Evolutionary conservation across 2,329 filamentous ascomycete species (phyloP).

Genomic region (Fusarium irregulare): DNA sequence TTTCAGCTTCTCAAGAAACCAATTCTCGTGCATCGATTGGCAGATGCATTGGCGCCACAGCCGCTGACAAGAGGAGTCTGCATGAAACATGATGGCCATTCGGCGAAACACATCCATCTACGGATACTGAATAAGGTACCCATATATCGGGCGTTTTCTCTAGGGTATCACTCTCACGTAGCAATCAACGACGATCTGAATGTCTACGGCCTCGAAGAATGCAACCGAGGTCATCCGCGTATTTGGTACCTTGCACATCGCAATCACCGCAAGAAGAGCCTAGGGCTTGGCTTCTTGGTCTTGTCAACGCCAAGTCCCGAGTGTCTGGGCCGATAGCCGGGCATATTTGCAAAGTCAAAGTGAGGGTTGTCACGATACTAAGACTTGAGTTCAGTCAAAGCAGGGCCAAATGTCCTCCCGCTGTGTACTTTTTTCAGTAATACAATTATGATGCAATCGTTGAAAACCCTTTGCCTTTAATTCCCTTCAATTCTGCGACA

Average conservation of each 20-base stretch:
- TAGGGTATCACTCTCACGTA: background rate
- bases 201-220: background rate
- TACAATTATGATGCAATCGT: slow-evolving; percentile 25
- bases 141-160: background rate
- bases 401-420: background rate
- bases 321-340: background rate
- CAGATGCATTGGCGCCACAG: slow-evolving; percentile 3
- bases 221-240: slow-evolving; percentile 1
- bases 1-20: background rate
- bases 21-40: background rate
- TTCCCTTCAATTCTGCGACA: slow-evolving; percentile 13
- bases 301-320: background rate
- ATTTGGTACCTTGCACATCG: slow-evolving; percentile 26
- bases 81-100: slow-evolving; percentile 13
- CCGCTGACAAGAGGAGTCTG: slow-evolving; percentile 6
- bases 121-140: background rate
- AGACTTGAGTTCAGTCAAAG: background rate
- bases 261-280: slow-evolving; percentile 18
- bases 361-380: background rate
- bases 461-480: background rate
- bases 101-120: background rate
- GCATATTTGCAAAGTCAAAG: background rate
- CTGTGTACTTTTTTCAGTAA: background rate
- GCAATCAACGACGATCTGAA: slow-evolving; percentile 26
- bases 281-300: slow-evolving; percentile 11